Evolutionary conservation across 1,284 basidiomycete species (phyloP), one percentile per base, ranked within the genome.

Genomic region (Heterobasidion occidentale): DNA sequence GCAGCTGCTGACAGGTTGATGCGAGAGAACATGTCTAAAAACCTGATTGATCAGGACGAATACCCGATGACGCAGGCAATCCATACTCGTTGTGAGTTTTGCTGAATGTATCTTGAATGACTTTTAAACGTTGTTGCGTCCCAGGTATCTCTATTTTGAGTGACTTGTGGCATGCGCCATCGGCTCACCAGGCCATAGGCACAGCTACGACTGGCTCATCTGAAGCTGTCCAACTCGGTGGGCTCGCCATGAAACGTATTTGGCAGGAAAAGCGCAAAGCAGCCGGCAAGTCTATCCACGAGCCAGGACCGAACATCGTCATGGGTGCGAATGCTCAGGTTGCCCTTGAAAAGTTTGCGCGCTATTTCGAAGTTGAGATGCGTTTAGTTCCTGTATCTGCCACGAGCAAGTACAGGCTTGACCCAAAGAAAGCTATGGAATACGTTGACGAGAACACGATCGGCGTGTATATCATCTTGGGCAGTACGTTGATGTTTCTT

Each of bases 181-280:
- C 83, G 38, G 71, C 79, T 7, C 78, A 83, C 58, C 74, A 86
- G 55, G 90, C 92, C 0, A 83, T 94, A 56, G 93, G 93, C 7
- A 96, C 94, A 0, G 94, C 95, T 0, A 97, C 94, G 2, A 96
- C 94, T 1, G 95, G 95, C 7, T 94, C 91, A 0, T 94, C 86
- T 2, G 94, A 97, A 71, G 94, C 92, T 2, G 92, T 95, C 64
- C 92, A 94, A 72, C 87, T 97, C 7, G 94, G 92, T 15, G 94
- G 94, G 48, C 81, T 98, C 19, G 92, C 95, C 15, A 90, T 98
- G 84, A 98, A 98, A 76, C 90, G 88, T 65, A 80, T 86, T 51
- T 98, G 95, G 95, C 94, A 98, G 70, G 85, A 84, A 61, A 86
- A 83, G 67, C 87, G 89, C 71, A 94, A 94, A 73, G 87, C 84